Conservation (phyloP, 2,329 filamentous ascomycete genomes). For the Plectosphaerella sp. region DNA sequence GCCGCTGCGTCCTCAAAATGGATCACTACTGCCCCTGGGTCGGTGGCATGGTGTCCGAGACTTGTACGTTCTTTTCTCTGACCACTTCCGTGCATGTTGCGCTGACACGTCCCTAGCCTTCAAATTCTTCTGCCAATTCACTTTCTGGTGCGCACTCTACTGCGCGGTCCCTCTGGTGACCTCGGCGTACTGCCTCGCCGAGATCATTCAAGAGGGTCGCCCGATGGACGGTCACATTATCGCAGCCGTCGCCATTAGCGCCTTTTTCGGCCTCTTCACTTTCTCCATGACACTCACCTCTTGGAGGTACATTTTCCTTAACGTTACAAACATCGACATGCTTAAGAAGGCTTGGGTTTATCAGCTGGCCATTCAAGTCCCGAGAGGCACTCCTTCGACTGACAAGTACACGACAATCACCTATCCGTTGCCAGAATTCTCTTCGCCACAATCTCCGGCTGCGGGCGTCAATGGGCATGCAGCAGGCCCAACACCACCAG, state of each 20-base stretch:
- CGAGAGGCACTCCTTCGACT: constrained; percentile 37
- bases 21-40: constrained; percentile 97
- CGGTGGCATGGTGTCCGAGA: constrained; percentile 87
- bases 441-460: neutral
- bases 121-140: constrained; percentile 92
- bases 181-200: constrained; percentile 58
- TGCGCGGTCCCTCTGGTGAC: constrained; percentile 61
- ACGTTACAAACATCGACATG: constrained; percentile 82
- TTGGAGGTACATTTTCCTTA: constrained; percentile 63
- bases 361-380: constrained; percentile 71
- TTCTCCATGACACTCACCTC: constrained; percentile 72
- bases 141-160: constrained; percentile 66
- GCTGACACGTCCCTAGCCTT: constrained; percentile 46
- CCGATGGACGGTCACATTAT: constrained; percentile 56
- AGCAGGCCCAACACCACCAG: constrained; percentile 11
- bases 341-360: constrained; percentile 60
- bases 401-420: constrained; percentile 47
- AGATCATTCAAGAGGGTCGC: constrained; percentile 38
- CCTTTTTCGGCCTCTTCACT: constrained; percentile 77
- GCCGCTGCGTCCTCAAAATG: constrained; percentile 82
- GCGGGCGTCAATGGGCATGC: neutral
- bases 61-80: constrained; percentile 39
- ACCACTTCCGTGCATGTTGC: constrained; percentile 14
- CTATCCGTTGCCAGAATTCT: constrained; percentile 45
- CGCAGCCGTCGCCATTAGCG: constrained; percentile 60